Evolutionary conservation across 371 early-diverging fungal species (phyloP).

Genomic region (Mucor mucedo): DNA sequence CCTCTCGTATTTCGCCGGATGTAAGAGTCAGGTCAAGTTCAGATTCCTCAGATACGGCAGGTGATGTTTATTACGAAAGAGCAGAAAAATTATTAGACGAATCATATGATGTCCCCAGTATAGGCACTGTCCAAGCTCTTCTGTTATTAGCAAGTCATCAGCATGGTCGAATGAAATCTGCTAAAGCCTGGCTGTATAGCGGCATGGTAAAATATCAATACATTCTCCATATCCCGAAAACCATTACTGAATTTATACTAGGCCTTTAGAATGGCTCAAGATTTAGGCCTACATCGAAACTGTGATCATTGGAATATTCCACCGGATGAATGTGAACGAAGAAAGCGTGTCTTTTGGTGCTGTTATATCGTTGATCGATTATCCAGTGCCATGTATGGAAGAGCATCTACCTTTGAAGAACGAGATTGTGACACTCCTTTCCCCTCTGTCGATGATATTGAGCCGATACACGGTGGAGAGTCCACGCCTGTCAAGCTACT

Average conservation of each 20-base stretch:
- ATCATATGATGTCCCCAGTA: slow-evolving; percentile 59
- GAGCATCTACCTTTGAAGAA: slow-evolving; percentile 49
- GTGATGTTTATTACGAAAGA: slow-evolving; percentile 52
- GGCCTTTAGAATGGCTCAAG: slow-evolving; percentile 60
- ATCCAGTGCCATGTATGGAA: slow-evolving; percentile 47
- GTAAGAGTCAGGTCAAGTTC: slow-evolving; percentile 41
- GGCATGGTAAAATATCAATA: slow-evolving; percentile 47
- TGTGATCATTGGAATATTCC: slow-evolving; percentile 52
- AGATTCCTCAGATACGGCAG: slow-evolving; percentile 42
- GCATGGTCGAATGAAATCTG: slow-evolving; percentile 55
- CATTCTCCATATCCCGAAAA: not conserved
- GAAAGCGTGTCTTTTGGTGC: slow-evolving; percentile 59
- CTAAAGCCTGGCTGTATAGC: slow-evolving; percentile 55
- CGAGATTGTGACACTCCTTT: slow-evolving; percentile 54
- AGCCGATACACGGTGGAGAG: slow-evolving; percentile 13
- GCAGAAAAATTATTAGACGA: slow-evolving; percentile 57
- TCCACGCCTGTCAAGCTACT: slow-evolving; percentile 28
- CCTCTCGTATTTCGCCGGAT: slow-evolving; percentile 52
- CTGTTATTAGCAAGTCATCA: slow-evolving; percentile 59
- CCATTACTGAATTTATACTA: slow-evolving; percentile 1
- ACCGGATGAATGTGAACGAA: slow-evolving; percentile 46
- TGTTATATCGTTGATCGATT: slow-evolving; percentile 55
- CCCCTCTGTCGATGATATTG: slow-evolving; percentile 51
- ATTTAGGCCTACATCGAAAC: slow-evolving; percentile 51
- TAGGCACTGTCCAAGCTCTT: slow-evolving; percentile 66